Evolutionary conservation across 768 basidiomycete species (phyloP).

Genomic region (Kwoniella bestiolae): DNA sequence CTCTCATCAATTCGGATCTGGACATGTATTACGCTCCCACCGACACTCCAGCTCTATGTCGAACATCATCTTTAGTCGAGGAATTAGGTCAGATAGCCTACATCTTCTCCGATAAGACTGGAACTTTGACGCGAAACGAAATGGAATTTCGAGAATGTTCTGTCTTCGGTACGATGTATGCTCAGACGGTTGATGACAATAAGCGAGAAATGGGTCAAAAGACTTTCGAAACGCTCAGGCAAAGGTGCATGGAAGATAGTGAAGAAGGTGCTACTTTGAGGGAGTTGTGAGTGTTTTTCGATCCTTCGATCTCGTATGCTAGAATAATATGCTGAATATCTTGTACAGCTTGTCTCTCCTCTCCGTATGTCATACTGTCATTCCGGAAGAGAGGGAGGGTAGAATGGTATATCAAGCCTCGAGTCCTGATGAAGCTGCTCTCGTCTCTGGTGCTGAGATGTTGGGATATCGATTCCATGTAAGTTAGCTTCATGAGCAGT

Average conservation of each 20-base stretch:
- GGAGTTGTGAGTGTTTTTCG: constrained; percentile 44
- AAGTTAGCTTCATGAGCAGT: constrained; percentile 56
- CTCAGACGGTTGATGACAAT: constrained; percentile 86
- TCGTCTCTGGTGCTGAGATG: constrained; percentile 90
- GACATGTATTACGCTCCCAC: constrained; percentile 98
- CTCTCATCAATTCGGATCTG: constrained; percentile 93
- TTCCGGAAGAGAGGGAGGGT: constrained; percentile 84
- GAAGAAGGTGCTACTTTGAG: constrained; percentile 58
- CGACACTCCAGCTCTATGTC: constrained; percentile 93
- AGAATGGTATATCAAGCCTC: constrained; percentile 94
- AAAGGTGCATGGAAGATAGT: constrained; percentile 41
- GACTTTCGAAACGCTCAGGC: constrained; percentile 76
- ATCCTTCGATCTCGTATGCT: too few species aligned
- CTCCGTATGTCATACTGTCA: constrained; percentile 97
- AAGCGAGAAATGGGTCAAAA: constrained; percentile 77
- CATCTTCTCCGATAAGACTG: constrained; percentile 58
- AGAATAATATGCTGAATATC: too few species aligned
- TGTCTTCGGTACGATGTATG: constrained; percentile 85
- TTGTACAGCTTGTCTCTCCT: constrained; percentile 71
- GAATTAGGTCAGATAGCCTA: constrained; percentile 88
- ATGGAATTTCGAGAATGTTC: constrained; percentile 95
- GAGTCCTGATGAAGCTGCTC: constrained; percentile 95
- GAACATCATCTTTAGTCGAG: constrained; percentile 97
- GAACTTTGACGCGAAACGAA: constrained; percentile 93
- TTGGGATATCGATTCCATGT: constrained; percentile 94